Base-by-base conservation (phyloP, 108 stramenopile species). In the Halocafeteria seosinensis region DNA sequence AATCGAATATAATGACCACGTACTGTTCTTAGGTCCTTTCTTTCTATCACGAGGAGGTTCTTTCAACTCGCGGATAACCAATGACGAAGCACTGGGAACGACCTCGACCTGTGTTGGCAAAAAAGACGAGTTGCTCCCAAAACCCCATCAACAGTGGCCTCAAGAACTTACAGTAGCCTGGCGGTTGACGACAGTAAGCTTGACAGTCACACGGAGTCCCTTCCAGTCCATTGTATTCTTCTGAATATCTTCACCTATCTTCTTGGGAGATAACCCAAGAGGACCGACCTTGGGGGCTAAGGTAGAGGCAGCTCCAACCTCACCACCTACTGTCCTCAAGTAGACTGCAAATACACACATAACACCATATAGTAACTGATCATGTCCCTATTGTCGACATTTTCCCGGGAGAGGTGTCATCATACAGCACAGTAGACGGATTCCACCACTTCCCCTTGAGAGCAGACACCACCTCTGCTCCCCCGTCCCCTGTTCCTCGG, bases 191-290 rank as follows among this genome's bases (percentile, higher is more conserved):
- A 99, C 92, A 38, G 92, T 95, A 58, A 99, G 82, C 85, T 95
- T 99, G 72, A 99, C 98, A 34, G 91, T 99, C 38, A 99, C 94
- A 61, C 85, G 92, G 34, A 99, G 78, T 37, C 98, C 98, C 83
- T 99, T 99, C 98, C 98, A 99, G 85, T 99, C 98, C 92, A 86
- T 87, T 72, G 98, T 99, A 68, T 90, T 92, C 83, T 92, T 94
- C 80, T 89, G 87, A 84, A 99, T 99, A 83, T 99, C 98, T 76
- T 99, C 98, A 65, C 98, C 98, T 47, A 99, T 91, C 66, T 67
- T 99, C 86, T 99, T 99, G 75, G 98, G 98, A 62, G 94, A 94
- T 35, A 99, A 78, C 78, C 98, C 98, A 35, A 99, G 94, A 61
- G 98, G 94, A 79, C 98, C 98, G 55, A 99, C 88, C 85, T 99